phyloP scores from a whole-genome alignment of 164 flowering plant species.

The Vitis rotundifolia region DNA sequence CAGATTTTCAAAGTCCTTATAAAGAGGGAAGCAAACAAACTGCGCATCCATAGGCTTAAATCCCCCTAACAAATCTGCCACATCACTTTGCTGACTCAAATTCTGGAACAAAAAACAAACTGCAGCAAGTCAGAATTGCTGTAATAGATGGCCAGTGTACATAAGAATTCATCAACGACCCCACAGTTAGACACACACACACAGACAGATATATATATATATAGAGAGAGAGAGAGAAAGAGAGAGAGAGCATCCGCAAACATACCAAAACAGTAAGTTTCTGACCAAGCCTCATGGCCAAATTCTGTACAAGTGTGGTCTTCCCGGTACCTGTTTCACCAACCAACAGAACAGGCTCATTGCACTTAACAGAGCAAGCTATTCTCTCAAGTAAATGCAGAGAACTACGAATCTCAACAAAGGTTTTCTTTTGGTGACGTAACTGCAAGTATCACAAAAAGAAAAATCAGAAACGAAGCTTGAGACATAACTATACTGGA shows the following conservation, averaged over 20 bases:
- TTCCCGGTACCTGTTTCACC: conserved; percentile 99
- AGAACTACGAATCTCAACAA: conserved; percentile 73
- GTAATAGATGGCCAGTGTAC: too few species aligned
- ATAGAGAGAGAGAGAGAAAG: neutral
- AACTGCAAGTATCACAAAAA: conserved; percentile 32
- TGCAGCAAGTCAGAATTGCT: too few species aligned
- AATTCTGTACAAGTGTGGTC: conserved; percentile 92
- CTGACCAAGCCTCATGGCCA: conserved; percentile 75
- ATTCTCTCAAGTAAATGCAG: conserved; percentile 75
- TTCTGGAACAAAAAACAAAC: conserved; percentile 49
- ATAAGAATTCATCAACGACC: neutral
- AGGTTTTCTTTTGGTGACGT: conserved; percentile 37
- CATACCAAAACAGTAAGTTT: conserved; percentile 87
- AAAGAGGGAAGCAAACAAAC: conserved; percentile 65
- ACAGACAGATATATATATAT: neutral
- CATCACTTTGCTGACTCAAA: conserved; percentile 96
- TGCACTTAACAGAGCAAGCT: conserved; percentile 79
- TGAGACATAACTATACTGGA: neutral
- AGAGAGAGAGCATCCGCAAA: conserved; percentile 3
- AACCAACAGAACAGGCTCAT: conserved; percentile 95
- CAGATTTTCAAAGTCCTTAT: conserved; percentile 68
- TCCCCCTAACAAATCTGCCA: conserved; percentile 89
- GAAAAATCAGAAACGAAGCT: neutral
- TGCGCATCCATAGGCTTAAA: conserved; percentile 81
- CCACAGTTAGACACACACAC: neutral